A percentile compares a stretch with the other conserved stretches of the same genome.
Evolutionary conservation across 2,329 filamentous ascomycete genomes (phyloP).

Genomic region (Trichoderma harzianum): DNA sequence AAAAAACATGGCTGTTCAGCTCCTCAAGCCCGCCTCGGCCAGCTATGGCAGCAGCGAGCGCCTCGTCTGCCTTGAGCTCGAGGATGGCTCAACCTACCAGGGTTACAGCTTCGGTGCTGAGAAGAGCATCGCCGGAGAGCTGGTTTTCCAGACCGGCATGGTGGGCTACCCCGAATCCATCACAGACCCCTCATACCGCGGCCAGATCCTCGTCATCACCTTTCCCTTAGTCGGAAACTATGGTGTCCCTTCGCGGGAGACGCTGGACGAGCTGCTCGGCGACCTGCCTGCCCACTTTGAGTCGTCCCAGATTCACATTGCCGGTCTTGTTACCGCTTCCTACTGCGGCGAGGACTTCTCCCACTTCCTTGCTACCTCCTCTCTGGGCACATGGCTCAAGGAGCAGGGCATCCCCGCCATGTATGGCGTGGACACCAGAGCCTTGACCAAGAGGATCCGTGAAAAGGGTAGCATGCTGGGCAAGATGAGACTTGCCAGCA

Average conservation of each 20-base stretch:
- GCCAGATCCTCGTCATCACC: slow-evolving; percentile 94
- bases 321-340: slow-evolving; percentile 83
- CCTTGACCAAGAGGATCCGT: slow-evolving; percentile 89
- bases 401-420: slow-evolving; percentile 92
- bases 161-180: slow-evolving; percentile 96
- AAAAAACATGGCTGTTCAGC: slow-evolving; percentile 32
- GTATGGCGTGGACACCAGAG: slow-evolving; percentile 90
- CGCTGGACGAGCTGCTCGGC: slow-evolving; percentile 77
- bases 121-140: slow-evolving; percentile 91
- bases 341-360: slow-evolving; percentile 96
- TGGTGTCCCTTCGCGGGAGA: slow-evolving; percentile 84
- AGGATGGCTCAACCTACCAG: slow-evolving; percentile 87
- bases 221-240: slow-evolving; percentile 97
- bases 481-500: slow-evolving; percentile 71
- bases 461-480: slow-evolving; percentile 96
- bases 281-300: slow-evolving; percentile 93
- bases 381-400: slow-evolving; percentile 91
- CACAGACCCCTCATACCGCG: slow-evolving; percentile 82
- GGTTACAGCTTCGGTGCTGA: slow-evolving; percentile 95
- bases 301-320: slow-evolving; percentile 86
- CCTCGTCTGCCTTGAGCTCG: slow-evolving; percentile 82
- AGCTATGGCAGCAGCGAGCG: slow-evolving; percentile 50
- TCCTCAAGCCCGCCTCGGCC: slow-evolving; percentile 57
- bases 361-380: slow-evolving; percentile 87
- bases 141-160: slow-evolving; percentile 99